Evolutionary conservation across 352 stramenopile species (phyloP).

Genomic region (Saprolegnia diclina): DNA sequence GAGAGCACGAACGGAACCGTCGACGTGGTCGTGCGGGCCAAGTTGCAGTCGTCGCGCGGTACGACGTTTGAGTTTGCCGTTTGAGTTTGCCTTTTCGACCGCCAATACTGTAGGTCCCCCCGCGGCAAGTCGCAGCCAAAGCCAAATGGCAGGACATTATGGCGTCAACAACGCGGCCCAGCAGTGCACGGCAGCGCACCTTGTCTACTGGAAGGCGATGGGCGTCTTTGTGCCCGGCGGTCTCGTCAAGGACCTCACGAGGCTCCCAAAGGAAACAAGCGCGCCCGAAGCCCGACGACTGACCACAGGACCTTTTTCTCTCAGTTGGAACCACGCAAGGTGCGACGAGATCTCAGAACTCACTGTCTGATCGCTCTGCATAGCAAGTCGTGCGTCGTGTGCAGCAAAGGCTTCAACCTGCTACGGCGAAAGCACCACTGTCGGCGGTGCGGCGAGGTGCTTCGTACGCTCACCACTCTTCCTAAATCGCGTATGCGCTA

Average conservation of each 20-base stretch:
- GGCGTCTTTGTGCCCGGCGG: constrained; percentile 18
- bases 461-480: not conserved
- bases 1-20: constrained; percentile 12
- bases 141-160: not conserved
- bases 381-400: constrained; percentile 43
- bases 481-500: not conserved
- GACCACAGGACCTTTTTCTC: constrained; percentile 10
- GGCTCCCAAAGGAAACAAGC: not conserved
- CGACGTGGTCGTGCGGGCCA: constrained; percentile 18
- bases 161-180: not conserved
- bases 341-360: not conserved
- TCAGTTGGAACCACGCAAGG: constrained; percentile 6
- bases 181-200: not conserved
- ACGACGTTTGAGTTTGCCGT: not conserved
- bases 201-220: constrained; percentile 26
- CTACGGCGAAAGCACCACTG: constrained; percentile 69
- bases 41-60: not conserved
- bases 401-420: constrained; percentile 54
- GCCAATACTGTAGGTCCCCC: not conserved
- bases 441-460: constrained; percentile 60
- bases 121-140: not conserved
- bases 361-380: not conserved
- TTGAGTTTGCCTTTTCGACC: too few relatives aligned
- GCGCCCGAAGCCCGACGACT: constrained; percentile 10
- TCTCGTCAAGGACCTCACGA: constrained; percentile 8